Evolutionary conservation across 345 rosid genomes (phyloP), one percentile per base, ranked within the genome.

Genomic region (Microcos paniculata): DNA sequence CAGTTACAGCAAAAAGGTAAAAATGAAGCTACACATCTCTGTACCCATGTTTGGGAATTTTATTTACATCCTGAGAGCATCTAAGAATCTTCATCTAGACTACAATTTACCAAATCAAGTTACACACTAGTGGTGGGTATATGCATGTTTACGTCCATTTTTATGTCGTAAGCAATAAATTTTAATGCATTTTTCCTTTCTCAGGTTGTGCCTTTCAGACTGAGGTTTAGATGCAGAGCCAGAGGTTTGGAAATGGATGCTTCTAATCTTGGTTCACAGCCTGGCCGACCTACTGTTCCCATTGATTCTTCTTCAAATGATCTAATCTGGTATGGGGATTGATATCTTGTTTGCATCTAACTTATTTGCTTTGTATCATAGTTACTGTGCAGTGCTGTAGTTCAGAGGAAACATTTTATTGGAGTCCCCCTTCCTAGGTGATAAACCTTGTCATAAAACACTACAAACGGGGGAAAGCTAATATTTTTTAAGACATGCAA

Each of bases 1-100:
- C 86, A 93, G 79, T 88, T 88, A 79, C 84, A 89, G 81, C 87
- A 92, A 84, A 84, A 93, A 93, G 96, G 99, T 93, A 79, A 59
- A 11, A 33, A 35, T 55, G 19, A 31, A 26, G 28, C 45, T 62
- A 35, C 26, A 62, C 38, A 51, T 9, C 48, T 33, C 38, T 21
- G 1, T 43, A 59, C 40, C 18, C 31, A 23, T 16, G 16, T 38
- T 21, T 62, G 10, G 61, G 6, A 16, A 11, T 51, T 35, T 9
- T 4, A n/a, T 31, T 68, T 53, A 26, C 23, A 68, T 59, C 58
- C 46, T 71, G 24, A 28, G 21, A 16, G 11, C 13, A n/a, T 58
- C 13, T 59, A 42, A 33, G 13, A 52, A 66, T 19, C 74, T 24
- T 26, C 24, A 28, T n/a, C n/a, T 35, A 61, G 63, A 74, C 30